Conservation (phyloP, 164 flowering plant genomes). For the Magnolia sinica region DNA sequence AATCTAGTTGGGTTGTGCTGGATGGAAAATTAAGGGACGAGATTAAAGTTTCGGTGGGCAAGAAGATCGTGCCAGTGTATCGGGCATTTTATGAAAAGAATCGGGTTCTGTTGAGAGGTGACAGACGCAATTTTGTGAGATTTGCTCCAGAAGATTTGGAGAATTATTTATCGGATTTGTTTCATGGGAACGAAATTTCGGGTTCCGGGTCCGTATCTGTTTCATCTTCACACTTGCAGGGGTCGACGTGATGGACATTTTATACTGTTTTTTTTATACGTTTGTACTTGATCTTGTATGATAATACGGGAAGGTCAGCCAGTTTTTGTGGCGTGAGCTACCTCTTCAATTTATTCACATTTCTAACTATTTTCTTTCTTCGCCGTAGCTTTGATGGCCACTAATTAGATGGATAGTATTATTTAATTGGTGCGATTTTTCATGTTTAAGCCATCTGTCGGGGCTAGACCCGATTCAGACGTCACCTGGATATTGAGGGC, state of each 20-base stretch:
- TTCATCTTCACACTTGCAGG: background rate
- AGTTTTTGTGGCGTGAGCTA: too few species aligned
- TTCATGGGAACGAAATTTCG: conserved; percentile 24
- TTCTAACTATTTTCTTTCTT: too few species aligned
- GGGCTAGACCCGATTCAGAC: too few species aligned
- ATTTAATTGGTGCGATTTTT: too few species aligned
- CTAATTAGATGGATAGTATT: too few species aligned
- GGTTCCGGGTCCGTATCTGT: background rate
- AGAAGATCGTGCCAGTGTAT: conserved; percentile 41
- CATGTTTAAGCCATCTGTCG: too few species aligned
- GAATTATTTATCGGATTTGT: conserved; percentile 67
- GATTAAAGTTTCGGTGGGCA: conserved; percentile 37
- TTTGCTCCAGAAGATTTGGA: conserved; percentile 70
- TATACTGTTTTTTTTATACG: background rate
- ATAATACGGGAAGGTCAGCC: background rate
- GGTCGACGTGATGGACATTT: background rate
- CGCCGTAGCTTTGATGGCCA: too few species aligned
- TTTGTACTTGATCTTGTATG: background rate
- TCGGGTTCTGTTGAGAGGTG: conserved; percentile 15
- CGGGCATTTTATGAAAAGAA: conserved; percentile 39
- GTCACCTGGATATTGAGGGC: too few species aligned
- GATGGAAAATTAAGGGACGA: conserved; percentile 51
- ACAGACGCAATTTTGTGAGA: conserved; percentile 31
- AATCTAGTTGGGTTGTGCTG: conserved; percentile 36
- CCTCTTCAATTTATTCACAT: too few species aligned